Conservation (phyloP, 2,329 filamentous ascomycete genomes). For the Talaromyces sp. region DNA sequence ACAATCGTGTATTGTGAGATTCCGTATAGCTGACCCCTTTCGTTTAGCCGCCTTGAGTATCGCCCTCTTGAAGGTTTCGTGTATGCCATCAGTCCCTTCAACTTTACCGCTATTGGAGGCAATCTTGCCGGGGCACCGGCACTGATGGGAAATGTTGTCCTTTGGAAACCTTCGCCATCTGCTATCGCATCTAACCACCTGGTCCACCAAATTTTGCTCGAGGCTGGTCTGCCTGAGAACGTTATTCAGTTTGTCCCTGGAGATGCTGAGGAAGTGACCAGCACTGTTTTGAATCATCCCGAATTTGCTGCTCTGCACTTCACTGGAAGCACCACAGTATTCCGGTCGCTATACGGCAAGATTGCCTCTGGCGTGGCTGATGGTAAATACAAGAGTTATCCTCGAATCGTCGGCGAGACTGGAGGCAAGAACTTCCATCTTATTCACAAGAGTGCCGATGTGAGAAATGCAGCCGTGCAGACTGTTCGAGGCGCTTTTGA, state of each 20-base stretch:
- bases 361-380: constrained; percentile 77
- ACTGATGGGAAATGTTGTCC: constrained; percentile 85
- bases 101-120: constrained; percentile 89
- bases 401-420: constrained; percentile 83
- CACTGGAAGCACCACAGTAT: constrained; percentile 87
- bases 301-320: constrained; percentile 91
- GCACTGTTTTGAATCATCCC: constrained; percentile 65
- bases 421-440: constrained; percentile 93
- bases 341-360: constrained; percentile 80
- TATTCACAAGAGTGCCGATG: constrained; percentile 68
- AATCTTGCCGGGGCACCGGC: constrained; percentile 79
- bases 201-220: constrained; percentile 72
- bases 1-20: background rate
- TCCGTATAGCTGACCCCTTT: background rate
- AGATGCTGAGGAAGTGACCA: constrained; percentile 75
- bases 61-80: constrained; percentile 89
- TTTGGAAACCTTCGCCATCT: constrained; percentile 90
- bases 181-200: constrained; percentile 83
- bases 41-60: constrained; percentile 65
- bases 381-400: constrained; percentile 77
- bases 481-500: constrained; percentile 85
- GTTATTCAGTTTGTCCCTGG: constrained; percentile 93
- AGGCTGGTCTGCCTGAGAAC: constrained; percentile 59
- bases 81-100: constrained; percentile 89
- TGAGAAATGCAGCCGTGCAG: constrained; percentile 72